A percentile compares a stretch with the other conserved stretches of the same genome.
phyloP scores from a whole-genome alignment of 2,329 filamentous ascomycete genomes.

The Cytospora piceicola region DNA sequence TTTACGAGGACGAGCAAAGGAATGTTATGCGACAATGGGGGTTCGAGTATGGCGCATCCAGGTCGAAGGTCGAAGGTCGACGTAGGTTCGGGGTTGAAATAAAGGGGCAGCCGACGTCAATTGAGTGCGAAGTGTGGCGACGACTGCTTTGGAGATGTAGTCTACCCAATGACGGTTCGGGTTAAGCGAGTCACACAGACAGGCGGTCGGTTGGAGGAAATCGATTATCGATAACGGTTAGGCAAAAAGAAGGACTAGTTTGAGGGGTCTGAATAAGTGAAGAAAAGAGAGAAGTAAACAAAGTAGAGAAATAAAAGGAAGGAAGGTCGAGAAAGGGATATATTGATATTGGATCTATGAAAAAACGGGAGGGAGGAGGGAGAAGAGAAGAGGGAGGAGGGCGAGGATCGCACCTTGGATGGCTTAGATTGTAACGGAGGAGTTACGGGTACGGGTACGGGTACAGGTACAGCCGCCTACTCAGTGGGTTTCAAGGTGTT shows the following conservation, averaged over 20 bases:
- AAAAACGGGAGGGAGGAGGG: conserved; percentile 7
- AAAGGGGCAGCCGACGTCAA: conserved; percentile 24
- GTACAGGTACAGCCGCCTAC: conserved; percentile 11
- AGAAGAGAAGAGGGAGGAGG: conserved; percentile 21
- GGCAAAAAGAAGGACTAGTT: conserved; percentile 3
- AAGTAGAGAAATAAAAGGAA: conserved; percentile 19
- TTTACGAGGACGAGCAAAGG: conserved; percentile 17
- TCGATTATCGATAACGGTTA: conserved; percentile 5
- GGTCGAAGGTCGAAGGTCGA: conserved; percentile 8
- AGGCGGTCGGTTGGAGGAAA: conserved; percentile 5
- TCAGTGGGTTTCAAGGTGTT: background rate
- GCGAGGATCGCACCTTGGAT: conserved; percentile 28
- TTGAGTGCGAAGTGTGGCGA: conserved; percentile 25
- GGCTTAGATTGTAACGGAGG: conserved; percentile 29
- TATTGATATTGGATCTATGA: background rate
- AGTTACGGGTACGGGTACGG: conserved; percentile 7
- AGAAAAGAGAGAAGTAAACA: conserved; percentile 13
- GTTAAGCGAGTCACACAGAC: conserved; percentile 11
- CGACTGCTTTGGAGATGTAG: conserved; percentile 16
- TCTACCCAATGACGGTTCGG: conserved; percentile 6
- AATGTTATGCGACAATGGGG: conserved; percentile 10
- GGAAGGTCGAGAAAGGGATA: conserved; percentile 23
- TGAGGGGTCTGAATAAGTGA: conserved; percentile 1
- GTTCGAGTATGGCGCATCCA: conserved; percentile 25
- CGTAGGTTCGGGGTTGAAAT: background rate